phyloP scores from a whole-genome alignment of 345 rosid genomes.

The Toxicodendron radicans region DNA sequence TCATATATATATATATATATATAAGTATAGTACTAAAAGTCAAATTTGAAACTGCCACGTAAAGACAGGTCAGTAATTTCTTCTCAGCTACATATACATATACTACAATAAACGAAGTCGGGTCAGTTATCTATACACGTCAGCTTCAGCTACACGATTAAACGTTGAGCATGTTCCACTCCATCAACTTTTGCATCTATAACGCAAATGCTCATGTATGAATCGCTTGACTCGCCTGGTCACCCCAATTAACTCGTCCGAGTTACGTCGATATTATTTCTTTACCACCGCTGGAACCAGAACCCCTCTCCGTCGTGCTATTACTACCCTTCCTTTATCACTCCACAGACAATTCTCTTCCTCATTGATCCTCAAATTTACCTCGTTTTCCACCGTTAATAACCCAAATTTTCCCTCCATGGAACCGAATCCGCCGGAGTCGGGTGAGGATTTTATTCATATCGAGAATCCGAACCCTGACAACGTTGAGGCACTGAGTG shows the following conservation, averaged over 20 bases:
- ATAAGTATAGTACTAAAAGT: no score
- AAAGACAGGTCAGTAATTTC: no score
- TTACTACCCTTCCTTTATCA: background rate
- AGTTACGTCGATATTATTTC: conserved; percentile 18
- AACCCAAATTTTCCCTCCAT: conserved; percentile 25
- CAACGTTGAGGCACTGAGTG: conserved; percentile 47
- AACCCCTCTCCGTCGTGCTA: background rate
- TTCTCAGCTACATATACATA: no score
- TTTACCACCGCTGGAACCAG: background rate
- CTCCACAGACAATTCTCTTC: conserved; percentile 4
- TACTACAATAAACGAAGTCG: no score
- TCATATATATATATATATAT: no score
- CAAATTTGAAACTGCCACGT: no score
- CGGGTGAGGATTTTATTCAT: conserved; percentile 73
- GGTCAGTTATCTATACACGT: no score
- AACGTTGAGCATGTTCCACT: no score
- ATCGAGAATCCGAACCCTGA: conserved; percentile 61
- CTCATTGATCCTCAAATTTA: background rate
- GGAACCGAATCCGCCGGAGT: conserved; percentile 46
- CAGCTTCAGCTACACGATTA: no score
- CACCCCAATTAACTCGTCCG: conserved; percentile 22
- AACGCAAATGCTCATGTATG: conserved; percentile 21
- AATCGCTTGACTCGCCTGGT: conserved; percentile 35
- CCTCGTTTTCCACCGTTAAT: conserved; percentile 18
- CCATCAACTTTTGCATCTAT: no score